Percentiles rank a stretch among this genome's conserved stretches.
phyloP scores from a whole-genome alignment of 768 basidiomycete genomes.

The Rhizopogon sp. region DNA sequence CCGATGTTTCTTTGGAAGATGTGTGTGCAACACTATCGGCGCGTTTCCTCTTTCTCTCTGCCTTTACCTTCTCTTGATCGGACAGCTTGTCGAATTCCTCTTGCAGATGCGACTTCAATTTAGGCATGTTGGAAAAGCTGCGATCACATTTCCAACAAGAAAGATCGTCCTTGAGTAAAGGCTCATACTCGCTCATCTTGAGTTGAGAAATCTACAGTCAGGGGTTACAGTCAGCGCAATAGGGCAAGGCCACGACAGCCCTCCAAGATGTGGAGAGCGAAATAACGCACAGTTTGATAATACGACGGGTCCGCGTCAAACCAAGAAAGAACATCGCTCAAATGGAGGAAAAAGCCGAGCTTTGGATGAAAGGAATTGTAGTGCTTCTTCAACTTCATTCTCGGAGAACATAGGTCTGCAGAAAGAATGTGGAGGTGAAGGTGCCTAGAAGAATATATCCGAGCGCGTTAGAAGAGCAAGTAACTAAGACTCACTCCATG shows the following conservation, averaged over 20 bases:
- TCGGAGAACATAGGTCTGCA: constrained; percentile 62
- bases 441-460: constrained; percentile 43
- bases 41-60: constrained; percentile 38
- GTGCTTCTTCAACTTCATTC: constrained; percentile 83
- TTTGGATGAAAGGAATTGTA: constrained; percentile 89
- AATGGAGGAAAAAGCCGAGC: constrained; percentile 75
- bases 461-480: not conserved
- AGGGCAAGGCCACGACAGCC: not conserved
- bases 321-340: constrained; percentile 79
- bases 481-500: constrained; percentile 60
- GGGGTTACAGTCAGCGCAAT: constrained; percentile 1
- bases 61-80: constrained; percentile 35
- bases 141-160: constrained; percentile 67
- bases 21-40: constrained; percentile 11
- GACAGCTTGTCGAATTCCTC: constrained; percentile 61
- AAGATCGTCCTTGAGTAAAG: constrained; percentile 61
- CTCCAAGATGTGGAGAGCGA: not conserved
- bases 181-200: constrained; percentile 51
- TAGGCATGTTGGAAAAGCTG: constrained; percentile 65
- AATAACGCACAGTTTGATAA: constrained; percentile 41
- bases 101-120: constrained; percentile 69
- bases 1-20: not conserved
- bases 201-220: constrained; percentile 47
- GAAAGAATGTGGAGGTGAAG: constrained; percentile 85
- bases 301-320: constrained; percentile 61